These are phyloP conservation scores for Erysimum pusillum DNA, from an alignment of 441 rosid genomes.

Conservation along the genomic window DNA sequence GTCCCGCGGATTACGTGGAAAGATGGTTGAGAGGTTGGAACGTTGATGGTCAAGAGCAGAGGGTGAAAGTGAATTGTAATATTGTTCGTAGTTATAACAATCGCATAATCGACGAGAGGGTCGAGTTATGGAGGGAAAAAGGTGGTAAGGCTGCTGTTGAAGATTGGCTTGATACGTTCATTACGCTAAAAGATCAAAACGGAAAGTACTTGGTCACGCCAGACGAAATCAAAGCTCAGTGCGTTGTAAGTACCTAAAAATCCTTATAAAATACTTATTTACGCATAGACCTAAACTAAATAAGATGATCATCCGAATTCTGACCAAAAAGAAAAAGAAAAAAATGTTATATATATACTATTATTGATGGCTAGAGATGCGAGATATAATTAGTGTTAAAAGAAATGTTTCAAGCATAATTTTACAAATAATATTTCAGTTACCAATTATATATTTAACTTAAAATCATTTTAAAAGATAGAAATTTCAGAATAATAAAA, in stretches of 20 bases:
- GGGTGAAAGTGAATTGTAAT: slow-evolving; percentile 10
- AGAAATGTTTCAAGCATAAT: neutral
- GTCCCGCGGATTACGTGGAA: slow-evolving; percentile 51
- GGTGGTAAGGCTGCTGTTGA: slow-evolving; percentile 50
- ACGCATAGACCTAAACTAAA: neutral
- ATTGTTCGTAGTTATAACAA: slow-evolving; percentile 44
- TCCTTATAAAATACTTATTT: neutral
- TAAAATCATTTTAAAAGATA: neutral
- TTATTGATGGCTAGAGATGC: neutral
- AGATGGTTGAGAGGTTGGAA: slow-evolving; percentile 53
- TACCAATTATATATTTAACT: neutral
- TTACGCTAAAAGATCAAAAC: slow-evolving; percentile 43
- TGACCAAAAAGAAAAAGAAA: neutral
- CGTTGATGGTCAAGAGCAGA: slow-evolving; percentile 53
- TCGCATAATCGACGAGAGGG: slow-evolving; percentile 47
- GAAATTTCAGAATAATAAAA: neutral
- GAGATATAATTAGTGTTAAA: neutral
- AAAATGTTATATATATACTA: neutral
- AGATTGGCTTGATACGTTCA: slow-evolving; percentile 55
- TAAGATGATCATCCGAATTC: slow-evolving; percentile 5
- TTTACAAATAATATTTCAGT: neutral
- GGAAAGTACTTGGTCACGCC: slow-evolving; percentile 50
- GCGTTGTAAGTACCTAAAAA: slow-evolving; percentile 38
- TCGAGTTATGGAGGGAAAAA: slow-evolving; percentile 40
- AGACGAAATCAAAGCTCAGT: slow-evolving; percentile 56